Conservation (phyloP, 352 stramenopile species). For the Phytophthora foliorum region DNA sequence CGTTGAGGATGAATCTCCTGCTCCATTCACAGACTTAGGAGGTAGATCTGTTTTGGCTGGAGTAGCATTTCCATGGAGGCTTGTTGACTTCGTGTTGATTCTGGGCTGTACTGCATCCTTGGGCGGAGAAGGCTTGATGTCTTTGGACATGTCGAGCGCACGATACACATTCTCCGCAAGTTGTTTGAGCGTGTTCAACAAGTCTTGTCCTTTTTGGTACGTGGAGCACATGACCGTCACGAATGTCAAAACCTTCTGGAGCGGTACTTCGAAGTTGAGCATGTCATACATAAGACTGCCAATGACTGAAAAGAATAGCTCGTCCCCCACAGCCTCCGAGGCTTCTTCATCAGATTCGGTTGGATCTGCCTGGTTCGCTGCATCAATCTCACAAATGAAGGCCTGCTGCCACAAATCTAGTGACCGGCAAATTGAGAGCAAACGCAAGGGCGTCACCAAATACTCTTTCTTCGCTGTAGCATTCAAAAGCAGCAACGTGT, state of each 20-base stretch:
- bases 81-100: slow-evolving; percentile 22
- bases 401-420: slow-evolving; percentile 90
- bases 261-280: slow-evolving; percentile 82
- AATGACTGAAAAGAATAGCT: slow-evolving; percentile 87
- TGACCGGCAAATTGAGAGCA: slow-evolving; percentile 76
- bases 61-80: slow-evolving; percentile 1
- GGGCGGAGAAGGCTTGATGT: slow-evolving; percentile 51
- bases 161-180: slow-evolving; percentile 86
- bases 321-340: slow-evolving; percentile 56
- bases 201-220: slow-evolving; percentile 79
- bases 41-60: slow-evolving; percentile 1
- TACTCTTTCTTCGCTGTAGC: slow-evolving; percentile 85
- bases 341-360: slow-evolving; percentile 44
- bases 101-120: slow-evolving; percentile 32
- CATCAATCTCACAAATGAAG: slow-evolving; percentile 82
- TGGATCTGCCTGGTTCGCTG: slow-evolving; percentile 52
- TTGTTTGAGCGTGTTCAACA: slow-evolving; percentile 79
- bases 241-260: slow-evolving; percentile 81
- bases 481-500: slow-evolving; percentile 14
- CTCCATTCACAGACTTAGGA: slow-evolving; percentile 5
- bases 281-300: slow-evolving; percentile 89
- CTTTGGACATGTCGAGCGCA: slow-evolving; percentile 83
- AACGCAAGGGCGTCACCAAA: slow-evolving; percentile 65
- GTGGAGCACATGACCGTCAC: slow-evolving; percentile 86
- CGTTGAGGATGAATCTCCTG: slow-evolving; percentile 6